Conservation (phyloP, 2,329 filamentous ascomycete genomes). For the Dactylellina cionopaga region DNA sequence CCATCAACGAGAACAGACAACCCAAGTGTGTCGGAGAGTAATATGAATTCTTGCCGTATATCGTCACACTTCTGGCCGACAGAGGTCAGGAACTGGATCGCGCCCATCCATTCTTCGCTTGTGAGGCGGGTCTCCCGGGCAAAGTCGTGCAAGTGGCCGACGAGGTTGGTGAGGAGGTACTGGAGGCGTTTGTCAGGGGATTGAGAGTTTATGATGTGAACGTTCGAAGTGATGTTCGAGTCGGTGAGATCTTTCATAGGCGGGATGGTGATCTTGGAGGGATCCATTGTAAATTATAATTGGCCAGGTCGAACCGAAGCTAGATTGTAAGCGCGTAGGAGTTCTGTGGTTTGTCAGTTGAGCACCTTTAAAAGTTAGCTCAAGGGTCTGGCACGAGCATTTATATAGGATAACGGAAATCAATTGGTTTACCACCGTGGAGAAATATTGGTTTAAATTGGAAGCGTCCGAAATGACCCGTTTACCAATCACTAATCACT, state of each 20-base stretch:
- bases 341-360: not conserved
- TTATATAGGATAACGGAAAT: no score
- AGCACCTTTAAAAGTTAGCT: no score
- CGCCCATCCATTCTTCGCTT: slow-evolving; percentile 80
- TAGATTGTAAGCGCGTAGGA: no score
- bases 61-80: slow-evolving; percentile 79
- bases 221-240: slow-evolving; percentile 82
- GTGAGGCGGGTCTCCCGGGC: slow-evolving; percentile 80
- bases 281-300: slow-evolving; percentile 61
- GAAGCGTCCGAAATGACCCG: no score
- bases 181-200: slow-evolving; percentile 68
- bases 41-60: slow-evolving; percentile 80
- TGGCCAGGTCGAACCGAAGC: no score
- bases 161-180: slow-evolving; percentile 73
- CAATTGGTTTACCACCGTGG: no score
- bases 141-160: slow-evolving; percentile 83
- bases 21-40: slow-evolving; percentile 81
- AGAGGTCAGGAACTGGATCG: slow-evolving; percentile 75
- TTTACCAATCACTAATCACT: not conserved
- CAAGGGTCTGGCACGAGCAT: no score
- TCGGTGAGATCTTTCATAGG: slow-evolving; percentile 76
- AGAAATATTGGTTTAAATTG: no score
- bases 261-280: slow-evolving; percentile 63
- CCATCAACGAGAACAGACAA: slow-evolving; percentile 81
- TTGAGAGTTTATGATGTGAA: slow-evolving; percentile 78